Evolutionary conservation across 345 rosid genomes (phyloP).

Genomic region (Adansonia digitata): DNA sequence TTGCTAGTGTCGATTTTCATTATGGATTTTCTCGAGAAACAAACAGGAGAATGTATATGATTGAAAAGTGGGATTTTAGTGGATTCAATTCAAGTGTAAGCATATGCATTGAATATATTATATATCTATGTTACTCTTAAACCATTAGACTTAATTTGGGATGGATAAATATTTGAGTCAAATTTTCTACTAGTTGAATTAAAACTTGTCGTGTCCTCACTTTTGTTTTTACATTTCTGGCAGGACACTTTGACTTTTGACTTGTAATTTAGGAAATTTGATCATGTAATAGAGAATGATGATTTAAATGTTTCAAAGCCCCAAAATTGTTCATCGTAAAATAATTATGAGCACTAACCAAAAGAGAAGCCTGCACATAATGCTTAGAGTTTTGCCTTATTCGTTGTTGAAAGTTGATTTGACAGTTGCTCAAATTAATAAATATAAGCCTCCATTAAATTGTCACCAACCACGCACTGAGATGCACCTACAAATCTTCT

Average conservation of each 20-base stretch:
- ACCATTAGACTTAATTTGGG: no score
- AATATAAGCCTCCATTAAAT: not conserved
- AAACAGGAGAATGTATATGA: no score
- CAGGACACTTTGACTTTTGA: not conserved
- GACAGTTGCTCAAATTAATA: not conserved
- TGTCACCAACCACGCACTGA: slow-evolving; percentile 1
- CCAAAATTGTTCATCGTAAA: not conserved
- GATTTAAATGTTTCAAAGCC: no score
- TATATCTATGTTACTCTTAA: no score
- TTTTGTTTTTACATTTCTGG: not conserved
- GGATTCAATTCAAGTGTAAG: no score
- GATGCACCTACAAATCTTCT: not conserved
- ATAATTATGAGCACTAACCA: not conserved
- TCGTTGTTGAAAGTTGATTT: not conserved
- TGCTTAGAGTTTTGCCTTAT: not conserved
- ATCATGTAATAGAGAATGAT: no score
- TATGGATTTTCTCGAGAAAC: no score
- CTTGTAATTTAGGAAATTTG: not conserved
- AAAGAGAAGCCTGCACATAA: not conserved
- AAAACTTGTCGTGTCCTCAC: not conserved
- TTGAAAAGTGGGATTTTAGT: no score
- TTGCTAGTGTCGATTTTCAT: no score
- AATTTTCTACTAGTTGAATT: no score
- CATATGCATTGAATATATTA: no score
- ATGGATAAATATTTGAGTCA: no score